Conservation (phyloP, 176 grass and related monocot species). For the Avena eriantha region DNA sequence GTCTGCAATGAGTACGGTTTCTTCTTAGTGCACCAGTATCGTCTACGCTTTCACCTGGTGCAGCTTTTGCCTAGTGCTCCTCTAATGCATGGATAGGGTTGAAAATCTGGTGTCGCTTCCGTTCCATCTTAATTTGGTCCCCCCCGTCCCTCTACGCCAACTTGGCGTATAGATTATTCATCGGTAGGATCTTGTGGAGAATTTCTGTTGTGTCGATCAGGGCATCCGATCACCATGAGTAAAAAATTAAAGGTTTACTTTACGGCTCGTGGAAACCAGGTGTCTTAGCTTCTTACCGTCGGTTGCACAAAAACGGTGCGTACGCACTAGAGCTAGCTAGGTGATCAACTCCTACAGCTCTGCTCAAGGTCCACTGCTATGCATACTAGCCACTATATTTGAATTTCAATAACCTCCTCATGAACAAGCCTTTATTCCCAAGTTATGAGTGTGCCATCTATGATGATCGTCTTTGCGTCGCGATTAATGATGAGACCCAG, state of each 20-base stretch:
- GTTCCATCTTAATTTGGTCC: not conserved
- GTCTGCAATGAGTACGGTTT: not conserved
- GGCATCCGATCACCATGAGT: not conserved
- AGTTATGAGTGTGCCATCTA: not conserved
- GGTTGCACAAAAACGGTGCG: conserved; percentile 33
- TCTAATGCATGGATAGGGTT: not conserved
- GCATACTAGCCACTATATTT: not conserved
- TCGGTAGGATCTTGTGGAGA: not conserved
- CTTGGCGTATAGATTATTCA: not conserved
- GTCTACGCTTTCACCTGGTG: conserved; percentile 25
- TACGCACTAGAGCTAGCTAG: not conserved
- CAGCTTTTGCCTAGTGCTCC: conserved; percentile 33
- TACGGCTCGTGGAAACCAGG: conserved; percentile 22
- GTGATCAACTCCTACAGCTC: conserved; percentile 35
- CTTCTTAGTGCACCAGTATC: not conserved
- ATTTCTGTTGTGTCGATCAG: not conserved
- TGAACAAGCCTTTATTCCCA: conserved; percentile 41
- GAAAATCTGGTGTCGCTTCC: not conserved
- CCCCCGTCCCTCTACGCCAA: not conserved
- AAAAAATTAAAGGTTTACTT: no score
- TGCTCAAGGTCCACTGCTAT: conserved; percentile 19
- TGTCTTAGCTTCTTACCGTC: conserved; percentile 40
- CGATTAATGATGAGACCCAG: conserved; percentile 32
- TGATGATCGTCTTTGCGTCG: conserved; percentile 22
- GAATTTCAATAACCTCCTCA: conserved; percentile 37